Conservation (phyloP, 2,329 filamentous ascomycete species). For the Exophiala mesophila region DNA sequence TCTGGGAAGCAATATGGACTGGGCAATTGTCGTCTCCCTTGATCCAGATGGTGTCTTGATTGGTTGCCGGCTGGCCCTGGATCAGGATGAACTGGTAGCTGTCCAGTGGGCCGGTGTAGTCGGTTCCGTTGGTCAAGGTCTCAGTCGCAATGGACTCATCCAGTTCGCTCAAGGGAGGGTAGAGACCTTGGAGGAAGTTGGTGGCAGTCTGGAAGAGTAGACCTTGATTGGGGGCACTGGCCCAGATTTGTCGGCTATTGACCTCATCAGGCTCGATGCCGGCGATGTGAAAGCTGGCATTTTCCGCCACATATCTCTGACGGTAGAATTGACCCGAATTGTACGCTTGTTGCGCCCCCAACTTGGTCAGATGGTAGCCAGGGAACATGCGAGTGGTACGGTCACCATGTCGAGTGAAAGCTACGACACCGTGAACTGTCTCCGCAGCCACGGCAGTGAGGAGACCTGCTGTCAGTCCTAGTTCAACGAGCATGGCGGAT, state of each 20-base stretch:
- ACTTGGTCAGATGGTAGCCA: conserved; percentile 66
- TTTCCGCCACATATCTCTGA: conserved; percentile 62
- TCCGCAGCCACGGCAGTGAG: no score
- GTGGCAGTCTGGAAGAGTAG: conserved; percentile 77
- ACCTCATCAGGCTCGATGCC: conserved; percentile 62
- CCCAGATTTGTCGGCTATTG: conserved; percentile 64
- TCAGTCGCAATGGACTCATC: conserved; percentile 43
- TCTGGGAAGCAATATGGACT: conserved; percentile 51
- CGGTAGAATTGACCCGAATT: conserved; percentile 70
- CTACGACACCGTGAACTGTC: conserved; percentile 71
- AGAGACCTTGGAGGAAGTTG: conserved; percentile 78
- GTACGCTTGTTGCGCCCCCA: conserved; percentile 72
- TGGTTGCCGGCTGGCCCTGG: conserved; percentile 50
- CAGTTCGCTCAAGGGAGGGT: conserved; percentile 62
- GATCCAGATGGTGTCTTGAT: conserved; percentile 56
- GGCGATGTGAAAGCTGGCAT: conserved; percentile 55
- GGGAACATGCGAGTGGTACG: conserved; percentile 70
- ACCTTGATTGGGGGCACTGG: conserved; percentile 67
- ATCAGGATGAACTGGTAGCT: conserved; percentile 83
- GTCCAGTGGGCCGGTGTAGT: conserved; percentile 60
- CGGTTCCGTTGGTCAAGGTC: conserved; percentile 65
- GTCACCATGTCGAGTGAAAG: conserved; percentile 86
- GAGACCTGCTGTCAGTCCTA: no score
- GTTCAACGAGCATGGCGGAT: no score
- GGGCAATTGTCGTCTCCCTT: conserved; percentile 52